Evolutionary conservation across 1,139 yeast genomes (phyloP), one percentile per base, ranked within the genome.

Genomic region (Saccharomycopsis crataegensis): DNA sequence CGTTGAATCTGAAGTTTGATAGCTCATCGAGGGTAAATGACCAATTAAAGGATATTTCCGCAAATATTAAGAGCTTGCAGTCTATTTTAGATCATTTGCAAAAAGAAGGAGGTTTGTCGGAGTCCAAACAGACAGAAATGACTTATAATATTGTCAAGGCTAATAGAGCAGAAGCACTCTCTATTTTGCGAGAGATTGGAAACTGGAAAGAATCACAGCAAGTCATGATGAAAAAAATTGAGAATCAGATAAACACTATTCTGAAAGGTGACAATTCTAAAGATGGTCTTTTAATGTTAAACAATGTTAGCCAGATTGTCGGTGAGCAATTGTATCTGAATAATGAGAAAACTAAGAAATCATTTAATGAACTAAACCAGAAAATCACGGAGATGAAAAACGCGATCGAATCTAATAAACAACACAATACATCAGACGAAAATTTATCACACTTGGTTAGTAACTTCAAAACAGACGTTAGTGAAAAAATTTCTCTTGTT

Each of bases 91-190:
- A 45, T 11, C 28, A 46, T 8, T 14, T 53, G 22, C 12, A 33
- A 6, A 46, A 28, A 45, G 53, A 49, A n/a, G 56, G 51, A 9
- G 53, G 50, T 12, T 53, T 53, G 36, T 22, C 41, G 1, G 45
- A 50, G 37, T 34, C 51, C 4, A 49, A 46, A 17, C 56, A 53
- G 34, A 51, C 54, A 3, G 54, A 46, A 36, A 53, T 53, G 51
- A 50, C 56, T n/a, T 53, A 53, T 37, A 51, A 50, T 32, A 53
- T 53, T 46, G 42, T 53, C 31, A 53, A 50, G 28, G 53, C 56
- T 6, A 53, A 50, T 28, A 22, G 56, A 34, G 56, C 56, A 5
- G 57, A 54, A 34, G 48, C 57, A 1, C 34, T 54, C 8, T 37
- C 53, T 6, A 43, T 54, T 12, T n/a, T 54, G 14, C 28, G 42